Evolutionary conservation across 257 asterid species (phyloP).

Genomic region (Nicotiana tabacum): DNA sequence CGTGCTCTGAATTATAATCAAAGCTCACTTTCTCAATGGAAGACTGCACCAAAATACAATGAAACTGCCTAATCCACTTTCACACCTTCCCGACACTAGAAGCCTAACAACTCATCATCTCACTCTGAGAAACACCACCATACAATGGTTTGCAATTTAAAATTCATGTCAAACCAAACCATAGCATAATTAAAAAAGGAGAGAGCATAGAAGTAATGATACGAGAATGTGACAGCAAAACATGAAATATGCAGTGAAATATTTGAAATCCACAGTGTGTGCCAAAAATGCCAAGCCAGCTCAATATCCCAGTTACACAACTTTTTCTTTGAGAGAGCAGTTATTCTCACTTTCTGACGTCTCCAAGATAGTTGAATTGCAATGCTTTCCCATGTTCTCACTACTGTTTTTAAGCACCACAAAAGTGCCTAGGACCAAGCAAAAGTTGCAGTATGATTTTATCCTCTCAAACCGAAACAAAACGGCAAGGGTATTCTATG

Average conservation of each 20-base stretch:
- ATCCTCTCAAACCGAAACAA: neutral
- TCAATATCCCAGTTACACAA: neutral
- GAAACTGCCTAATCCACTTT: neutral
- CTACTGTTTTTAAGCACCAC: neutral
- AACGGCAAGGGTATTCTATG: neutral
- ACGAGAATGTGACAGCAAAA: neutral
- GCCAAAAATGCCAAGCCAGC: neutral
- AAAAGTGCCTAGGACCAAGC: neutral
- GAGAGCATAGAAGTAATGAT: neutral
- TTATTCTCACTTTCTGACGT: neutral
- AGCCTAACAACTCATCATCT: neutral
- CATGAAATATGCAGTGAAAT: neutral
- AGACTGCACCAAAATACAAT: neutral
- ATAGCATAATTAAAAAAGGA: neutral
- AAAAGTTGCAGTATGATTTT: neutral
- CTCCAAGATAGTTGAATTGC: neutral
- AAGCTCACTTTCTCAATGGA: neutral
- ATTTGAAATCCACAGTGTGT: neutral
- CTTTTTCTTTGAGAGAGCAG: neutral
- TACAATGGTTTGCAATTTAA: neutral
- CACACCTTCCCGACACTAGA: neutral
- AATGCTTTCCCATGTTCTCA: neutral
- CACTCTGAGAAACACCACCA: neutral
- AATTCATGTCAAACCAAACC: neutral
- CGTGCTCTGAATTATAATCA: neutral